These are phyloP conservation scores for Umbilicaria muhlenbergii DNA, from an alignment of 495 filamentous ascomycete species.

Conservation along the genomic window DNA sequence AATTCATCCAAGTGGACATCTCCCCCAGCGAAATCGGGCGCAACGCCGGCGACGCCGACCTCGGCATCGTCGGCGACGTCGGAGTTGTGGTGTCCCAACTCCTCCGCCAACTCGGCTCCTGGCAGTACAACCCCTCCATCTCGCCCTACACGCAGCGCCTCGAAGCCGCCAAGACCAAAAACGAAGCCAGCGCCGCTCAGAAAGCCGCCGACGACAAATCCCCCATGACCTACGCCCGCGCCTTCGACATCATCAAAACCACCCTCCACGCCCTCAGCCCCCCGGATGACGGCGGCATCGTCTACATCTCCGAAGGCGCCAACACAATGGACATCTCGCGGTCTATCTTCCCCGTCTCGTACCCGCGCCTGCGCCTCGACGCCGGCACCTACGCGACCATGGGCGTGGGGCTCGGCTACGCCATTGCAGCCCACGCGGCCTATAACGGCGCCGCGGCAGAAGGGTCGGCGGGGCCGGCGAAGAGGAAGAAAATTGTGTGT, in stretches of 20 bases:
- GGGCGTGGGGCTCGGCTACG: constrained; percentile 52
- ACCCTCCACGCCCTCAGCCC: constrained; percentile 26
- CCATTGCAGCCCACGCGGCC: constrained; percentile 44
- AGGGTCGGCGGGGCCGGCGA: constrained; percentile 5
- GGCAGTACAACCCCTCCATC: constrained; percentile 25
- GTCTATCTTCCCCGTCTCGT: constrained; percentile 39
- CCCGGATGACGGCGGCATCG: constrained; percentile 31
- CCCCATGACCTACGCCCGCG: constrained; percentile 38
- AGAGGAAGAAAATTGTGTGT: constrained; percentile 40
- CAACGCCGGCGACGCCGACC: constrained; percentile 23
- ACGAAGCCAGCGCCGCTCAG: constrained; percentile 28
- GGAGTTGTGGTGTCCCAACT: constrained; percentile 35
- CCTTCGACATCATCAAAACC: constrained; percentile 38
- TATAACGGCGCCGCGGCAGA: constrained; percentile 31
- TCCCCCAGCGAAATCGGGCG: constrained; percentile 41
- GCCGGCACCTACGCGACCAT: constrained; percentile 53
- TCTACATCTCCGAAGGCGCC: constrained; percentile 51
- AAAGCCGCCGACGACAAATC: constrained; percentile 17
- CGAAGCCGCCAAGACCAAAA: constrained; percentile 28
- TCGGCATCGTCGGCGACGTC: constrained; percentile 40
- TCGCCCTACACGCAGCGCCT: constrained; percentile 21
- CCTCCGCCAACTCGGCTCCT: constrained; percentile 20
- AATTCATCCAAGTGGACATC: constrained; percentile 46
- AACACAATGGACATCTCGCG: constrained; percentile 56
- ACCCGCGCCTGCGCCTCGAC: constrained; percentile 45